Conservation (phyloP, 345 rosid genomes). For the Mangifera indica region DNA sequence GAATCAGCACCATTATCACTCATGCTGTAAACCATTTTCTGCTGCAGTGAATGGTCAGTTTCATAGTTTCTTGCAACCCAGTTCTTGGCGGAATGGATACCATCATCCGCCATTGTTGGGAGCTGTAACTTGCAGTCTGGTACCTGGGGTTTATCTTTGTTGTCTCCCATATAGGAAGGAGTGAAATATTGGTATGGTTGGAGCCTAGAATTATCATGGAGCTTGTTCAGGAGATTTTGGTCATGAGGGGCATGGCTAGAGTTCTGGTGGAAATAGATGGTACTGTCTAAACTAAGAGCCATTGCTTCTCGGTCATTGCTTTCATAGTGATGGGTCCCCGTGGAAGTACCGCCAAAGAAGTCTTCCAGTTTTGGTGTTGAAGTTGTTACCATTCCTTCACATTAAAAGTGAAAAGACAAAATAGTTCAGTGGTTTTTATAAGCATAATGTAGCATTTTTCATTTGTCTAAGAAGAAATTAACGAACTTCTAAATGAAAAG, state of each 20-base stretch:
- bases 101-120: conserved; percentile 43
- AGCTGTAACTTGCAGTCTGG: conserved; percentile 36
- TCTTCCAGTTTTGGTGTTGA: conserved; percentile 87
- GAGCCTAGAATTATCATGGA: conserved; percentile 33
- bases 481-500: conserved; percentile 26
- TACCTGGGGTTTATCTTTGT: conserved; percentile 34
- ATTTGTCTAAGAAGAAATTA: neutral
- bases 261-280: conserved; percentile 49
- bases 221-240: conserved; percentile 31
- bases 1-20: conserved; percentile 37
- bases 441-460: neutral
- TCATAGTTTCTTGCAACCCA: conserved; percentile 45
- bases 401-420: conserved; percentile 33
- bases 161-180: conserved; percentile 33
- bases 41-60: conserved; percentile 47
- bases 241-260: conserved; percentile 37
- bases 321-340: conserved; percentile 73
- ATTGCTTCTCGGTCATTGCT: conserved; percentile 58
- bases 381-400: conserved; percentile 47
- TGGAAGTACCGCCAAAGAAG: conserved; percentile 68
- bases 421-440: conserved; percentile 12
- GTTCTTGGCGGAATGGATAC: conserved; percentile 32
- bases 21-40: conserved; percentile 40
- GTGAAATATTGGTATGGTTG: conserved; percentile 36
- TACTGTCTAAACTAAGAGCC: conserved; percentile 79